phyloP scores from a whole-genome alignment of 441 rosid genomes.

The Aleurites moluccanus region DNA sequence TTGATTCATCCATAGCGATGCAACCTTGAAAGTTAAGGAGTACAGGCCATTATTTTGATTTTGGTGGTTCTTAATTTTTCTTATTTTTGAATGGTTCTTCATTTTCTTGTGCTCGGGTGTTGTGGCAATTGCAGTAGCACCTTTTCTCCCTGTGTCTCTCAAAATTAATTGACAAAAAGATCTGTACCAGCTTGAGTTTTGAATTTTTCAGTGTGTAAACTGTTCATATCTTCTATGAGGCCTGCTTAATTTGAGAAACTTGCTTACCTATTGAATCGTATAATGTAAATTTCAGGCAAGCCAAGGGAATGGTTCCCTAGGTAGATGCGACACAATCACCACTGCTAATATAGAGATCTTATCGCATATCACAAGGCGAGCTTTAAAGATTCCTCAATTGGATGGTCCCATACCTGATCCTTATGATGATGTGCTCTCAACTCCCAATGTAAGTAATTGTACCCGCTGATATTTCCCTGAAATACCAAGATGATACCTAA shows the following conservation, averaged over 20 bases:
- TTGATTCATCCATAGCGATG: neutral
- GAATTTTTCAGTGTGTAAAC: neutral
- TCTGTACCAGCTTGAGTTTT: neutral
- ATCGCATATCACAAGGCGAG: conserved; percentile 33
- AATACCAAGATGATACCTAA: neutral
- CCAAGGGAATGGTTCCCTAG: conserved; percentile 30
- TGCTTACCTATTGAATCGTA: conserved; percentile 14
- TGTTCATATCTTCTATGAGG: neutral
- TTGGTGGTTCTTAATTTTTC: neutral
- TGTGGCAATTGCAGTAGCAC: neutral
- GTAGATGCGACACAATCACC: conserved; percentile 21
- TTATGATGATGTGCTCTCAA: conserved; percentile 85
- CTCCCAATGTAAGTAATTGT: conserved; percentile 75
- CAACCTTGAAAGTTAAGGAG: neutral
- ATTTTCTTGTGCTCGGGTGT: neutral
- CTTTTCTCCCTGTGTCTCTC: neutral
- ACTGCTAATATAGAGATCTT: conserved; percentile 30
- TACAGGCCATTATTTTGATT: neutral
- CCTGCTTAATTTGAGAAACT: conserved; percentile 5
- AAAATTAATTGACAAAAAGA: neutral
- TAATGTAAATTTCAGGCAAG: conserved; percentile 44
- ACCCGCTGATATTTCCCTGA: neutral
- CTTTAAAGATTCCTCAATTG: conserved; percentile 69
- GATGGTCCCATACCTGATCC: conserved; percentile 98
- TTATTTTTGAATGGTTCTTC: neutral